Evolutionary conservation across 345 rosid species (phyloP).

Genomic region (Murraya paniculata): DNA sequence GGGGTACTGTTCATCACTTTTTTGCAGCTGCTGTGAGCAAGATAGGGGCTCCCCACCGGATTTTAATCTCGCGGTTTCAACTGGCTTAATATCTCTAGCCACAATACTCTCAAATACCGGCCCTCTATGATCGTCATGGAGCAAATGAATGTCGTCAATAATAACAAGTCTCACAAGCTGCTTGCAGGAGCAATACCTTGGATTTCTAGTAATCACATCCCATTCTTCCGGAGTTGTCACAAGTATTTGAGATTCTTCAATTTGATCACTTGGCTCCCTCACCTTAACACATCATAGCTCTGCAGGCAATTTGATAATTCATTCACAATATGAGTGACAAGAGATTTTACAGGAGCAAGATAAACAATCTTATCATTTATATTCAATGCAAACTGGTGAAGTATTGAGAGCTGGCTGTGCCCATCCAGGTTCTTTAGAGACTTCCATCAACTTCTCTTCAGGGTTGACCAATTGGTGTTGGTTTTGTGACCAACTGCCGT

Average conservation of each 20-base stretch:
- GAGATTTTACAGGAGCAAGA: slow-evolving; percentile 98
- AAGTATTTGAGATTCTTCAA: slow-evolving; percentile 90
- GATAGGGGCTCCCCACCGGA: no score
- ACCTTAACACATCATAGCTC: slow-evolving; percentile 74
- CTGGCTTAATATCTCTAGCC: slow-evolving; percentile 90
- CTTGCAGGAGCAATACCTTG: slow-evolving; percentile 91
- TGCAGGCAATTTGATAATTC: slow-evolving; percentile 79
- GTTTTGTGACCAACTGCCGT: no score
- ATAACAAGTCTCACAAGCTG: slow-evolving; percentile 86
- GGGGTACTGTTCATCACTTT: no score
- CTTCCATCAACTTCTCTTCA: slow-evolving; percentile 69
- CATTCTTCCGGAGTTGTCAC: slow-evolving; percentile 98
- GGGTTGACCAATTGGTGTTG: background rate
- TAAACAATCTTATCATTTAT: slow-evolving; percentile 82
- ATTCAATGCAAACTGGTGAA: slow-evolving; percentile 76
- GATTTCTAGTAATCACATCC: slow-evolving; percentile 94
- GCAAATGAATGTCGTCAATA: slow-evolving; percentile 93
- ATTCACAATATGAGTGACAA: slow-evolving; percentile 92
- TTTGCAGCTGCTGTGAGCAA: no score
- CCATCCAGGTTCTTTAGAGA: slow-evolving; percentile 82
- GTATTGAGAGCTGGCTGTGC: slow-evolving; percentile 87
- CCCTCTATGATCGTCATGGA: slow-evolving; percentile 85
- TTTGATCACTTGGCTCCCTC: slow-evolving; percentile 90
- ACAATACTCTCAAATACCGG: slow-evolving; percentile 98
- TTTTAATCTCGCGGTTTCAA: slow-evolving; percentile 88